phyloP scores from a whole-genome alignment of 1,284 basidiomycete genomes.

The Naganishia liquefaciens region DNA sequence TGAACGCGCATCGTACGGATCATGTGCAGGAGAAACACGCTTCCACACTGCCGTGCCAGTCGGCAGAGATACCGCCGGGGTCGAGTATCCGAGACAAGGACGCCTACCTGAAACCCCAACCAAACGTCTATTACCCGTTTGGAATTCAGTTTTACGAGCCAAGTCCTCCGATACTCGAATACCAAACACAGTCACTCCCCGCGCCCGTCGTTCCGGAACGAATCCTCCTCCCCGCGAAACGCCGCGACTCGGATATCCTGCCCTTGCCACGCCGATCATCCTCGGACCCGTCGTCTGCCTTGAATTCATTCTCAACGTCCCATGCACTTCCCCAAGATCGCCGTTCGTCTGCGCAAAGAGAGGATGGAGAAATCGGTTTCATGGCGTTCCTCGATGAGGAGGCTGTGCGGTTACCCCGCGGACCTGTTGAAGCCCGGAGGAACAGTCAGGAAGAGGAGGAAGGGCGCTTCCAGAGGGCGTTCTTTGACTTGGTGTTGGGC shows the following conservation, averaged over 20 bases:
- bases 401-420: background rate
- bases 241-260: slow-evolving; percentile 5
- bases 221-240: background rate
- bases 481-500: slow-evolving; percentile 19
- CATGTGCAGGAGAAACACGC: background rate
- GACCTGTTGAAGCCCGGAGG: slow-evolving; percentile 2
- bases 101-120: slow-evolving; percentile 7
- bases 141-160: background rate
- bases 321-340: background rate
- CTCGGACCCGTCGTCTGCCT: background rate
- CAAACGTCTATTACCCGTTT: slow-evolving; percentile 23
- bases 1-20: background rate
- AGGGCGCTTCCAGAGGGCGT: slow-evolving; percentile 18
- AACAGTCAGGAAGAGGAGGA: slow-evolving; percentile 23
- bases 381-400: slow-evolving; percentile 7
- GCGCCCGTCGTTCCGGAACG: slow-evolving; percentile 2
- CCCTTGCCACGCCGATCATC: slow-evolving; percentile 2
- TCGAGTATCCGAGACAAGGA: slow-evolving; percentile 6
- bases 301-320: background rate
- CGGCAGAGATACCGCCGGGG: too few species aligned
- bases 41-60: background rate
- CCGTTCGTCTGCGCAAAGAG: background rate
- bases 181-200: background rate
- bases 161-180: background rate
- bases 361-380: background rate